A percentile compares a stretch with the other conserved stretches of the same genome.
These are phyloP conservation scores for Arthrobotrys sinensis DNA, from an alignment of 2,329 filamentous ascomycete species.

Conservation along the genomic window DNA sequence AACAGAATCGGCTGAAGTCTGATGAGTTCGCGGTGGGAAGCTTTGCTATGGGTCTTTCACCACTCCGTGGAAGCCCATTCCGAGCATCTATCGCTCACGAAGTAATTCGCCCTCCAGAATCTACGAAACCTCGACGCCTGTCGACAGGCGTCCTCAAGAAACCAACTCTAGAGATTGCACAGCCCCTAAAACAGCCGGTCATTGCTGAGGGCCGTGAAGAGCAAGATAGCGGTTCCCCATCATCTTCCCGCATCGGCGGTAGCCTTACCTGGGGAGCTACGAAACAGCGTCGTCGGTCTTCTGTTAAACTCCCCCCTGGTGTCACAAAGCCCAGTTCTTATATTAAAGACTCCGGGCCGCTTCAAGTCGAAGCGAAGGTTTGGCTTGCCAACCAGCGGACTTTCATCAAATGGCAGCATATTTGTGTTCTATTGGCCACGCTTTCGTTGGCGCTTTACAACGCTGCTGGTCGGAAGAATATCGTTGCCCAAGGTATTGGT, in stretches of 20 bases:
- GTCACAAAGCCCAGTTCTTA: conserved; percentile 87
- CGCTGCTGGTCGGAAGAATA: conserved; percentile 81
- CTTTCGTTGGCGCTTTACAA: conserved; percentile 90
- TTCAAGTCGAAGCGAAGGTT: conserved; percentile 96
- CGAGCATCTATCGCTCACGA: conserved; percentile 40
- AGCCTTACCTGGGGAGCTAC: conserved; percentile 81
- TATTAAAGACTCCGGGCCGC: conserved; percentile 93
- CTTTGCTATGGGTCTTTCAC: conserved; percentile 74
- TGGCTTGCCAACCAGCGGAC: conserved; percentile 99
- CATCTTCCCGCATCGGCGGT: conserved; percentile 75
- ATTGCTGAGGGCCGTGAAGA: conserved; percentile 67
- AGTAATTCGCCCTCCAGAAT: conserved; percentile 74
- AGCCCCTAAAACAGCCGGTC: conserved; percentile 41
- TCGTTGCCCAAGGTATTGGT: conserved; percentile 83
- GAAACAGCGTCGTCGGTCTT: conserved; percentile 65
- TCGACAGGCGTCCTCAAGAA: conserved; percentile 66
- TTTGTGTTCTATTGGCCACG: conserved; percentile 86
- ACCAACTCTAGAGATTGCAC: conserved; percentile 43
- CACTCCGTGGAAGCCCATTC: conserved; percentile 65
- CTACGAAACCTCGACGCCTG: conserved; percentile 73
- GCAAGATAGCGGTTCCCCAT: conserved; percentile 65
- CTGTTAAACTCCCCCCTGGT: conserved; percentile 79
- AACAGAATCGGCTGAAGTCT: conserved; percentile 86
- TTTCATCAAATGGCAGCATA: conserved; percentile 99
- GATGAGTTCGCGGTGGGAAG: conserved; percentile 92